Evolutionary conservation across 805 yeast species (phyloP).

Genomic region (Wickerhamiella bombiphila): DNA sequence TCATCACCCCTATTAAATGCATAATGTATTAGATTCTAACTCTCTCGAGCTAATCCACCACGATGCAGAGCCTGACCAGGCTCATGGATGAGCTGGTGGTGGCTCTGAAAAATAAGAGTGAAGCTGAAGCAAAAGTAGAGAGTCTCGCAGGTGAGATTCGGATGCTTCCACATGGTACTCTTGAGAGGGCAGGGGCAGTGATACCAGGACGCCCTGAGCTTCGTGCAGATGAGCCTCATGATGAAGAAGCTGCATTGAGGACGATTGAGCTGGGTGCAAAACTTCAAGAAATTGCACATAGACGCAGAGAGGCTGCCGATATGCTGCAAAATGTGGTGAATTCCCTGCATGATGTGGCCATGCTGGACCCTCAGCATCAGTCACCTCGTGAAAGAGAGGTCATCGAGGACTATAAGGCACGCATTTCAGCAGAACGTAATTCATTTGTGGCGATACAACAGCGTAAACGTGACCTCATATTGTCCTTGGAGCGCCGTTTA

Average conservation of each 20-base stretch:
- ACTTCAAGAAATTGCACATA: too few species aligned
- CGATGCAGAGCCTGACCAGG: constrained; percentile 12
- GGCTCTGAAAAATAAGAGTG: constrained; percentile 16
- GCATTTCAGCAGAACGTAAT: constrained; percentile 6
- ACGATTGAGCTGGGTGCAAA: constrained; percentile 1
- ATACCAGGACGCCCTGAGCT: too few species aligned
- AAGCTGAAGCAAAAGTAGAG: constrained; percentile 13
- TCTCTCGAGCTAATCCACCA: too few species aligned
- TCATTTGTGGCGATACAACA: constrained; percentile 8
- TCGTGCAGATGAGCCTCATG: too few species aligned
- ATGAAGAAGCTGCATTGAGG: neutral
- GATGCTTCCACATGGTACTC: constrained; percentile 5
- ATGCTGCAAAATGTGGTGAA: too few species aligned
- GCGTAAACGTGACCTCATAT: constrained; percentile 8
- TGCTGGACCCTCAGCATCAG: too few species aligned
- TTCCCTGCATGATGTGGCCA: too few species aligned
- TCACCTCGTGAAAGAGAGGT: too few species aligned
- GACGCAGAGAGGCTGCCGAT: too few species aligned
- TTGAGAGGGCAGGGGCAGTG: too few species aligned
- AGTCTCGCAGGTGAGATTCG: constrained; percentile 16
- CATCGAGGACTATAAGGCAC: constrained; percentile 8
- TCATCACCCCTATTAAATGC: too few species aligned
- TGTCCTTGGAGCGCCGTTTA: neutral
- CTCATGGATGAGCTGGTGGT: constrained; percentile 20
- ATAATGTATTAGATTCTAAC: too few species aligned